Percentiles rank a stretch among this genome's conserved stretches.
phyloP scores from a whole-genome alignment of 2,329 filamentous ascomycete species.

The Emergomyces pasteurianus region DNA sequence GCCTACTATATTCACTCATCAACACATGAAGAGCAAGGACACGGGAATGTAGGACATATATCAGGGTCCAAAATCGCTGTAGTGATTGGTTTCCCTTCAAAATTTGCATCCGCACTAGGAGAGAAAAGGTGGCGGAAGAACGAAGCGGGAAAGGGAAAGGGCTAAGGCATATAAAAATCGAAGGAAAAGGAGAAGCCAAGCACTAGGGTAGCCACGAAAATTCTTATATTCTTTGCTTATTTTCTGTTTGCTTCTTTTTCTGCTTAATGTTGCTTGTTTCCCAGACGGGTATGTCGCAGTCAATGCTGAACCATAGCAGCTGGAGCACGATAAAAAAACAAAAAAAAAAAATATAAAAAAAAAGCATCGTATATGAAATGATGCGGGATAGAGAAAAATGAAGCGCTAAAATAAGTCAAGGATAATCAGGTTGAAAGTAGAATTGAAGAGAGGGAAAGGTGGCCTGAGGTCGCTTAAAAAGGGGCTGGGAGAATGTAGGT shows the following conservation, averaged over 20 bases:
- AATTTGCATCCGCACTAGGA: too few relatives aligned
- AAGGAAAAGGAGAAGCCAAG: neutral
- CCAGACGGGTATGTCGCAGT: neutral
- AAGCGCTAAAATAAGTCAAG: neutral
- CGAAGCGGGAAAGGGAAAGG: neutral
- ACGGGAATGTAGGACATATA: too few relatives aligned
- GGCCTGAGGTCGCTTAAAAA: neutral
- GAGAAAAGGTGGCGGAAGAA: too few relatives aligned
- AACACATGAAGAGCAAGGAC: too few relatives aligned
- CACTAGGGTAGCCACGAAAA: neutral
- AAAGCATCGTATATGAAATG: neutral
- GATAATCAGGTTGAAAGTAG: neutral
- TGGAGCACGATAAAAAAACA: neutral
- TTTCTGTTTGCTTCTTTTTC: neutral
- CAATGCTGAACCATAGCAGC: neutral
- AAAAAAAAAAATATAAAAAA: too few relatives aligned
- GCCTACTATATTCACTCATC: too few relatives aligned
- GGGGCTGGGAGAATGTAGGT: neutral
- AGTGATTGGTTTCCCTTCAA: too few relatives aligned
- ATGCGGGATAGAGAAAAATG: neutral
- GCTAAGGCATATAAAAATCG: neutral
- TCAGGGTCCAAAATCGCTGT: too few relatives aligned
- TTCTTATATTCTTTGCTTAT: neutral
- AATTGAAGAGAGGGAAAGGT: too few relatives aligned
- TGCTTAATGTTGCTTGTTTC: neutral